These are phyloP conservation scores for Craspedostauros australis DNA, from an alignment of 108 stramenopile genomes.

Conservation along the genomic window DNA sequence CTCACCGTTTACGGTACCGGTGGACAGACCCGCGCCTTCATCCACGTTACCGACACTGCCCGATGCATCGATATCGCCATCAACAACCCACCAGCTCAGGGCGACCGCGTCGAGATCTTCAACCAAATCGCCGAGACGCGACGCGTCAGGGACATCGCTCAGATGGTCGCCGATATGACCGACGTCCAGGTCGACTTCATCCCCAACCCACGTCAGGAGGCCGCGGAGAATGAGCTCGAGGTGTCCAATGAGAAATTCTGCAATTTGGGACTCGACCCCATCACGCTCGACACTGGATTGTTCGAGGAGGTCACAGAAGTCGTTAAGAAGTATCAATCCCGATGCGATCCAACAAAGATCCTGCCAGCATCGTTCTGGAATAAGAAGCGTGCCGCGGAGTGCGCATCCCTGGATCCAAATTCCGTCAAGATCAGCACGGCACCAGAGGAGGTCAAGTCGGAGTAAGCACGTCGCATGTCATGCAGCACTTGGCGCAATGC, in stretches of 20 bases:
- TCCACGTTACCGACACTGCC: conserved; percentile 95
- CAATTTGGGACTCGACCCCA: conserved; percentile 89
- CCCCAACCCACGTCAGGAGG: conserved; percentile 96
- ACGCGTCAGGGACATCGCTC: conserved; percentile 93
- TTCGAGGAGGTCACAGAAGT: conserved; percentile 93
- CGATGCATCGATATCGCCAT: conserved; percentile 96
- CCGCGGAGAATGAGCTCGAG: conserved; percentile 96
- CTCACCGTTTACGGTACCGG: conserved; percentile 98
- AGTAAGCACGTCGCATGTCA: neutral
- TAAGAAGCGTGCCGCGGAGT: conserved; percentile 84
- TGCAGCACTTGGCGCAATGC: too few relatives aligned
- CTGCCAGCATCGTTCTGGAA: conserved; percentile 96
- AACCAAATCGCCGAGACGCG: conserved; percentile 97
- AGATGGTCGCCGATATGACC: conserved; percentile 87
- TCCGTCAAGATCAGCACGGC: conserved; percentile 69
- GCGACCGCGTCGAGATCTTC: conserved; percentile 93
- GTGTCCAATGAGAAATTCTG: conserved; percentile 95
- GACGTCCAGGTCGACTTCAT: conserved; percentile 88
- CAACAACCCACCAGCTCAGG: conserved; percentile 89
- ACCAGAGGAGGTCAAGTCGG: conserved; percentile 13
- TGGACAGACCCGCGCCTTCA: conserved; percentile 97
- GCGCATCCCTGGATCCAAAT: conserved; percentile 63
- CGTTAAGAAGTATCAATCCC: conserved; percentile 89
- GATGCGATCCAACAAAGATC: conserved; percentile 89
- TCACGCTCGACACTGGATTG: conserved; percentile 82